Evolutionary conservation across 164 flowering plant species (phyloP).

Genomic region (Pachysandra terminalis): DNA sequence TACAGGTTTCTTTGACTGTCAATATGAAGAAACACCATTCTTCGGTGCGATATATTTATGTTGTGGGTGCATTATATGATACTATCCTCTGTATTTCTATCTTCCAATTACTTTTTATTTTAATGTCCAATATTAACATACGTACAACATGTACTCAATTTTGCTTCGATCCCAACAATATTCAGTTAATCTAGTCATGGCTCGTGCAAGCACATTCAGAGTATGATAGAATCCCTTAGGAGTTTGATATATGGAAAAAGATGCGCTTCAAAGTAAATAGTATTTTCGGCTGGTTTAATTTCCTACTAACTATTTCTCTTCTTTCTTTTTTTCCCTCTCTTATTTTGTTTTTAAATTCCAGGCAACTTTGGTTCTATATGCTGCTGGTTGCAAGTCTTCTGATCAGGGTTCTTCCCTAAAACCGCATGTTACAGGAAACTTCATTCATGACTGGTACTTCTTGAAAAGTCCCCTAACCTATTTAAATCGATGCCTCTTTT

Average conservation of each 20-base stretch:
- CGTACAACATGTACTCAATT: too few species aligned
- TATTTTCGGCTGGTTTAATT: too few species aligned
- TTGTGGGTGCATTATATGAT: too few species aligned
- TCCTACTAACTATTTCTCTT: not conserved
- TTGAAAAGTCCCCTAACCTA: not conserved
- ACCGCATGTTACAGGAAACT: conserved; percentile 70
- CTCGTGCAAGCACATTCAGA: not conserved
- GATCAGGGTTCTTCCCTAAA: conserved; percentile 67
- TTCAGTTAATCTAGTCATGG: too few species aligned
- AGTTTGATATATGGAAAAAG: too few species aligned
- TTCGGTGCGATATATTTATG: not conserved
- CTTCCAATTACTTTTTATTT: not conserved
- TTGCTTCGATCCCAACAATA: not conserved
- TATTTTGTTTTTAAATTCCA: conserved; percentile 21
- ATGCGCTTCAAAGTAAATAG: too few species aligned
- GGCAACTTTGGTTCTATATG: conserved; percentile 61
- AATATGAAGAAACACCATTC: not conserved
- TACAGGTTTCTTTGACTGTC: not conserved
- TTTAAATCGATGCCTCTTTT: not conserved
- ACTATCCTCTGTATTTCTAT: too few species aligned
- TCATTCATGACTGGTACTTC: conserved; percentile 74
- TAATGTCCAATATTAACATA: too few species aligned
- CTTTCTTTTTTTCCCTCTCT: not conserved
- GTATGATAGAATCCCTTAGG: too few species aligned
- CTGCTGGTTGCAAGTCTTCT: conserved; percentile 52